Evolutionary conservation across 23 red algal genomes (phyloP).

Genomic region (Agarophyton chilense): DNA sequence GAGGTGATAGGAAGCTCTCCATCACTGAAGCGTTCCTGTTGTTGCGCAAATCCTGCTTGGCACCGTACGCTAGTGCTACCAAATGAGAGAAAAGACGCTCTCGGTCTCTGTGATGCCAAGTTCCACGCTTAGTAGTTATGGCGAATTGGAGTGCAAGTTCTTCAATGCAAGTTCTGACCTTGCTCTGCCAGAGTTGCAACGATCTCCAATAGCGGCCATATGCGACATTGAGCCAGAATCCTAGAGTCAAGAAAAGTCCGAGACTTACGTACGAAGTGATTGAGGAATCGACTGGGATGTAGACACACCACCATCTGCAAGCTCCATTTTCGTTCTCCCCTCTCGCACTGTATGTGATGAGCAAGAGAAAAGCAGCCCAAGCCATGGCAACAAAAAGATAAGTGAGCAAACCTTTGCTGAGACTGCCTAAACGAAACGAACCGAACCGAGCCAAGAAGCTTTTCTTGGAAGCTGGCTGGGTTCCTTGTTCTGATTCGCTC

Average conservation of each 20-base stretch:
- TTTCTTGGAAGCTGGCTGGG: not conserved
- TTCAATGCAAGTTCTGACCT: not conserved
- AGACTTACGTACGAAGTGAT: constrained; percentile 49
- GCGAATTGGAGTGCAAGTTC: constrained; percentile 11
- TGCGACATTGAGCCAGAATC: constrained; percentile 46
- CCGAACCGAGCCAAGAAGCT: not conserved
- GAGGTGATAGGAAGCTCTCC: not conserved
- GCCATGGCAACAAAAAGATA: not conserved
- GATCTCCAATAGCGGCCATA: constrained; percentile 19
- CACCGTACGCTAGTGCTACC: constrained; percentile 8
- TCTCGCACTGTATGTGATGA: not conserved
- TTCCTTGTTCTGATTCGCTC: not conserved
- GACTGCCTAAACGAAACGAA: not conserved
- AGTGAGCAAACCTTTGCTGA: not conserved
- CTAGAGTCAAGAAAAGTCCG: constrained; percentile 23
- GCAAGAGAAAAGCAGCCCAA: not conserved
- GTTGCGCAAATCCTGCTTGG: constrained; percentile 14
- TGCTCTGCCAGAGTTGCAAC: constrained; percentile 33
- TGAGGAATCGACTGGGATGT: constrained; percentile 33
- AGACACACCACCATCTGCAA: constrained; percentile 42
- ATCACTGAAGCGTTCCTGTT: not conserved
- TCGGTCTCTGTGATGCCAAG: constrained; percentile 31
- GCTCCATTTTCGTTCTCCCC: not conserved
- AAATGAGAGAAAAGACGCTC: constrained; percentile 38
- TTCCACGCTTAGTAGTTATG: not conserved